Evolutionary conservation across 2,329 filamentous ascomycete genomes (phyloP), one percentile per base, ranked within the genome.

Genomic region (Nectriaceae sp.): DNA sequence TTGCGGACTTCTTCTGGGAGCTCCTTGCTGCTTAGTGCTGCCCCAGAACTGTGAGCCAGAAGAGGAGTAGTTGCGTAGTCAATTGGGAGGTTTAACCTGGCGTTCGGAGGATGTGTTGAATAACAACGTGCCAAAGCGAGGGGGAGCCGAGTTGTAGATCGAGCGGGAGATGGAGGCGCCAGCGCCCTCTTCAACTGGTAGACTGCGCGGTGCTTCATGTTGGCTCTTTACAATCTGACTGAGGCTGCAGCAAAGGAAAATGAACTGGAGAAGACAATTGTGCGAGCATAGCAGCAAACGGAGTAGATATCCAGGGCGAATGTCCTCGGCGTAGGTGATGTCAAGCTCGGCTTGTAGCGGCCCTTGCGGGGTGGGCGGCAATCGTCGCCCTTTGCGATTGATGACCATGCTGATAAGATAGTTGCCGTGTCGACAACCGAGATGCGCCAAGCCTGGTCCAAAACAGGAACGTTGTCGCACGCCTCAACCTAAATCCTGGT

Each of bases 31-130:
- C 77, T 72, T 16, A 95, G 79, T 6, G 90, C 84, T 1, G 84
- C 75, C 56, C 89, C 85, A 2, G 91, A 79, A 20, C 83, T 88
- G 66, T 97, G 94, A 49, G 90, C 82, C 21, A 99, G 80, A 35
- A 97, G 74, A 13, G 90, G 80, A 2, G 88, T 95, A 15, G 87
- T 85, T 52, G 85, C 83, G 72, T 94, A 99, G 75, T 97, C 92
- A 59, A 90, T 84, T 5, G 92, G 89, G 40, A 90, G 72, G 69
- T 99, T 99, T 46, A 99, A 82, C 57, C 75, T 78, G 44, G 83
- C 83, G 49, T 80, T 80, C 21, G 81, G 76, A 24, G 79, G 79
- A 48, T 80, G 77, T 42, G 79, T 78, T 47, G 80, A 84, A 65
- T 83, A 83, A 53, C 56, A 65, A 33, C 65, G 56, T 49, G 57